Evolutionary conservation across 192 early-diverging fungal genomes (phyloP), one percentile per base, ranked within the genome.

Genomic region (Coemansia sp.): DNA sequence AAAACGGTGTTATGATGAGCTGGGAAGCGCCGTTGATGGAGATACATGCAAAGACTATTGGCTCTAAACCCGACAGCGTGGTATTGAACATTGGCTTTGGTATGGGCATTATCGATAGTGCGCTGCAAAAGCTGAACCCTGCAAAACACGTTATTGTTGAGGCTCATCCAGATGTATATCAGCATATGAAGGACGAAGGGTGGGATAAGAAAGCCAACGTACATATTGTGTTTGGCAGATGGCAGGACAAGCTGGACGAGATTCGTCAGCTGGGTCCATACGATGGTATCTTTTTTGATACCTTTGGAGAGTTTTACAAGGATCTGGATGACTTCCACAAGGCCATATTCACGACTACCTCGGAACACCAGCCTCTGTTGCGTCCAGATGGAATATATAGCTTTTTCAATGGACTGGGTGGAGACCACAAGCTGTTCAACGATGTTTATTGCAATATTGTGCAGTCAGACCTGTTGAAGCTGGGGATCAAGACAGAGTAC

Each of bases 1-100:
- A 83, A 30, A 91, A 98, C 73, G 94, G 85, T 42, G 94, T 98
- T 2, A 96, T 96, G 94, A 98, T 98, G 96, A 91, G 87, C 42
- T 98, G 96, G 96, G 96, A 98, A 63, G 70, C 81, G 5, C 93
- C 93, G 18, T 63, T 98, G 50, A 98, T 98, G 96, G 80, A 84
- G 21, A 82, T 83, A 9, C 92, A 94, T 60, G 91, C 92, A 14
- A 78, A 88, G 59, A 83, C 88, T 5, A 89, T 95, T 66, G 81
- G 82, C 50, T 56, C 81, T 11, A 60, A 65, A n/a, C 62, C 70
- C 0, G 60, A 40, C 36, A 49, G 52, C 31, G 30, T 50, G 0
- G 76, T 79, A 10, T 61, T 79, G 14, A 79, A 79, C 19, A 61
- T 79, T 3, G 70, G 94, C 3, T 97, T 95, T 76, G 94, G 92